Conservation (phyloP, 2,329 filamentous ascomycete genomes). For the Xylariomycetidae sp. region DNA sequence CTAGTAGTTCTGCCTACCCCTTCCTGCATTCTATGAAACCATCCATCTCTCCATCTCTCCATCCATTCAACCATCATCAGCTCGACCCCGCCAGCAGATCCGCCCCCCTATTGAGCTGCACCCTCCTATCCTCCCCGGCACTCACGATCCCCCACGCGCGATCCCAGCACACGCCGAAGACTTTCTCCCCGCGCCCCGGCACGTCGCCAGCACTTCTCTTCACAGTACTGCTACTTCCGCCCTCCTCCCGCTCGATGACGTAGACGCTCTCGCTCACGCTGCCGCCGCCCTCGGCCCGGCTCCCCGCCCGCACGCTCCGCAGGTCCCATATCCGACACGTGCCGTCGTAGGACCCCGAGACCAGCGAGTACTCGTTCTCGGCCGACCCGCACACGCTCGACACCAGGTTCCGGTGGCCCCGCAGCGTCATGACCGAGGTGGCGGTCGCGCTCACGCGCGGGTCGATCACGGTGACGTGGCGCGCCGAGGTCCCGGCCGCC, state of each 20-base stretch:
- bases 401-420: constrained; percentile 78
- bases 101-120: constrained; percentile 80
- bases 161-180: constrained; percentile 87
- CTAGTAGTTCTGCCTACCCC: not conserved
- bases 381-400: constrained; percentile 46
- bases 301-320: constrained; percentile 59
- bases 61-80: constrained; percentile 1
- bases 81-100: constrained; percentile 24
- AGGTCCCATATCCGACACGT: constrained; percentile 95
- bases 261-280: constrained; percentile 70
- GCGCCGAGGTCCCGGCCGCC: constrained; percentile 73
- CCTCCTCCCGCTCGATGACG: constrained; percentile 68
- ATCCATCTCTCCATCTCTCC: constrained; percentile 1
- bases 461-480: constrained; percentile 90
- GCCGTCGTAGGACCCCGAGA: constrained; percentile 86
- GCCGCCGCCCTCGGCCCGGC: constrained; percentile 56
- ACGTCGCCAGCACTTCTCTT: constrained; percentile 35
- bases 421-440: constrained; percentile 82
- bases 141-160: constrained; percentile 82
- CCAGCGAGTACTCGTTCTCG: constrained; percentile 74
- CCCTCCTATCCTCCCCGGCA: constrained; percentile 85
- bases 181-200: constrained; percentile 81
- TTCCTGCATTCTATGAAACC: not conserved
- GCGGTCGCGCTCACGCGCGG: constrained; percentile 72
- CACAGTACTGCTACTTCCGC: constrained; percentile 53